A percentile compares a stretch with the other conserved stretches of the same genome.
Evolutionary conservation across 257 asterid genomes (phyloP).

Genomic region (Nicotiana knightiana): DNA sequence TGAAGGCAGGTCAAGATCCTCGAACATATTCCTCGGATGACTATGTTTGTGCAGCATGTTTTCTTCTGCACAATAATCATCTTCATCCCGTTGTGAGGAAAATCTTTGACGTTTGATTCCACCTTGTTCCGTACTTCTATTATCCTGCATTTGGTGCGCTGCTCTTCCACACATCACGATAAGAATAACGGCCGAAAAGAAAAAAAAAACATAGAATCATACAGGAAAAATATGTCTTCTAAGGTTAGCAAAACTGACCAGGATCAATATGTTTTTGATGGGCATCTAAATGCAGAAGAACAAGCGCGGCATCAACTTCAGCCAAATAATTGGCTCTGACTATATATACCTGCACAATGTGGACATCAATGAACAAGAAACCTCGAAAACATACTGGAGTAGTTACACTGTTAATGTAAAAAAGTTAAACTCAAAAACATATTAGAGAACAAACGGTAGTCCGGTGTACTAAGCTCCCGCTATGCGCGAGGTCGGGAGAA

Average conservation of each 20-base stretch:
- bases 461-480: too few relatives aligned
- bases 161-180: constrained; percentile 12
- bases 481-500: too few relatives aligned
- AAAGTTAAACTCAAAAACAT: background rate
- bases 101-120: constrained; percentile 3
- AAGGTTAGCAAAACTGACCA: constrained; percentile 5
- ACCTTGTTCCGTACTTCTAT: background rate
- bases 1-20: background rate
- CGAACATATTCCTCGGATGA: background rate
- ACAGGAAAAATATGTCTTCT: background rate
- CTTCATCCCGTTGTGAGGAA: background rate
- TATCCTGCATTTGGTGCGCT: constrained; percentile 15
- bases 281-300: constrained; percentile 35
- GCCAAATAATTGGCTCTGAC: constrained; percentile 33
- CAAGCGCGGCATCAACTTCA: constrained; percentile 45
- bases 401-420: background rate
- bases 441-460: background rate
- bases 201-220: background rate
- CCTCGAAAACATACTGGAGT: background rate
- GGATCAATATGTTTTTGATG: constrained; percentile 2
- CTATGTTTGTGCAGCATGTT: background rate
- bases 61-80: background rate
- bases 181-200: background rate
- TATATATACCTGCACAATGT: constrained; percentile 29
- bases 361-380: background rate